Evolutionary conservation across 805 yeast species (phyloP).

Genomic region (Ogataea thermomethanolica): DNA sequence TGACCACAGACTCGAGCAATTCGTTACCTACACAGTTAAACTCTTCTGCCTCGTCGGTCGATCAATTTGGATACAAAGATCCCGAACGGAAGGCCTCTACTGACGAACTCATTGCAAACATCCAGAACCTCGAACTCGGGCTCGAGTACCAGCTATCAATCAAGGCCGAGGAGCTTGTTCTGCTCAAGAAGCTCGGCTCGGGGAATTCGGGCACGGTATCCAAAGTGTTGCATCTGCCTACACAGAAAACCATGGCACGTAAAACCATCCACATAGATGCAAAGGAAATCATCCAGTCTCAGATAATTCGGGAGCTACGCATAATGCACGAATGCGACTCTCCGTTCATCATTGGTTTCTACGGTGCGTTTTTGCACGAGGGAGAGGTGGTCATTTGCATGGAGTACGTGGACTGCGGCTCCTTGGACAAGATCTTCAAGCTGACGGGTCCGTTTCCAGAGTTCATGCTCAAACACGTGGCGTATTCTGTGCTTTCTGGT

Average conservation of each 20-base stretch:
- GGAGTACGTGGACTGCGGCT: slow-evolving; percentile 96
- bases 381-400: slow-evolving; percentile 83
- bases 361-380: slow-evolving; percentile 79
- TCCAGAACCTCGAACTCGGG: slow-evolving; percentile 49
- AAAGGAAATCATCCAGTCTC: slow-evolving; percentile 72
- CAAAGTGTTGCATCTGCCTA: slow-evolving; percentile 84
- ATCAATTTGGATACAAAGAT: slow-evolving; percentile 22
- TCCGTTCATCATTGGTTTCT: slow-evolving; percentile 82
- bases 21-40: neutral
- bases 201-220: slow-evolving; percentile 95
- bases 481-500: slow-evolving; percentile 76
- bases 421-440: slow-evolving; percentile 73
- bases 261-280: slow-evolving; percentile 85
- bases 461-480: slow-evolving; percentile 65
- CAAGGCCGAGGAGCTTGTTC: slow-evolving; percentile 64
- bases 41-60: slow-evolving; percentile 17
- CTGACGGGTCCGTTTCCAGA: slow-evolving; percentile 64
- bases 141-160: slow-evolving; percentile 51
- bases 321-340: slow-evolving; percentile 87
- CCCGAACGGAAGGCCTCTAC: slow-evolving; percentile 32
- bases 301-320: slow-evolving; percentile 81
- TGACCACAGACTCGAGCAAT: neutral
- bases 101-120: slow-evolving; percentile 39
- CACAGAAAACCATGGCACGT: slow-evolving; percentile 85
- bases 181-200: slow-evolving; percentile 75